Evolutionary conservation across 768 basidiomycete species (phyloP).

Genomic region (Chalciporus pseudorubinellus): DNA sequence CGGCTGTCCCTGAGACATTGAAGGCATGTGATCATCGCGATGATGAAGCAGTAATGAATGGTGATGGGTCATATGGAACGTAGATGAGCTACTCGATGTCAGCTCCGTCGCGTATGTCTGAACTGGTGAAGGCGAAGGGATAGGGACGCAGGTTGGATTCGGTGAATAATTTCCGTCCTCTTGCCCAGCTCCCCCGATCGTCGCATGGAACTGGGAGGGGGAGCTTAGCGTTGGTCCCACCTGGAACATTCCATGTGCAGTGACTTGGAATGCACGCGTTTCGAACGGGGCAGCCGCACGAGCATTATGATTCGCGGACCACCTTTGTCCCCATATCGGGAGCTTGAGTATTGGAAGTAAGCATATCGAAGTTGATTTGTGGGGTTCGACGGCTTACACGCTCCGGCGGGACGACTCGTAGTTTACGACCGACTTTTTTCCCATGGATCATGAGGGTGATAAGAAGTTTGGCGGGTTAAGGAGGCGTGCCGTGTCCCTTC

Average conservation of each 20-base stretch:
- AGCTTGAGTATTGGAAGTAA: conserved; percentile 18
- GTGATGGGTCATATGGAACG: neutral
- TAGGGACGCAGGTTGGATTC: conserved; percentile 5
- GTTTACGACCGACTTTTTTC: conserved; percentile 31
- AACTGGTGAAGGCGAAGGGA: conserved; percentile 12
- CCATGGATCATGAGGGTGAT: conserved; percentile 22
- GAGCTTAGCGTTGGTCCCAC: conserved; percentile 19
- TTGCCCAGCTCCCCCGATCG: conserved; percentile 21
- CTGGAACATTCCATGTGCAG: conserved; percentile 17
- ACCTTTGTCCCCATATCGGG: conserved; percentile 34
- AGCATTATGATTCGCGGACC: conserved; percentile 23
- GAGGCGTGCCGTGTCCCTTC: conserved; percentile 14
- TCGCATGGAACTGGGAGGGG: conserved; percentile 21
- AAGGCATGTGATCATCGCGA: neutral
- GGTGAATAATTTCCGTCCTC: conserved; percentile 14
- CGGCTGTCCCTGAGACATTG: neutral
- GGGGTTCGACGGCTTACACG: conserved; percentile 19
- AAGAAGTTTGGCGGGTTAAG: conserved; percentile 16
- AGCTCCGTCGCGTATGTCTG: conserved; percentile 1
- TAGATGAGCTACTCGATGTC: neutral
- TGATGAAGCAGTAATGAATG: neutral
- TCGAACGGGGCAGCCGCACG: conserved; percentile 28
- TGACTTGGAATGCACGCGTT: conserved; percentile 16
- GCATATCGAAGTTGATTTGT: neutral
- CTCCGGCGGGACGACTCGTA: conserved; percentile 29